These are phyloP conservation scores for Trifolium fragiferum DNA, from an alignment of 306 rosid species.

Conservation along the genomic window DNA sequence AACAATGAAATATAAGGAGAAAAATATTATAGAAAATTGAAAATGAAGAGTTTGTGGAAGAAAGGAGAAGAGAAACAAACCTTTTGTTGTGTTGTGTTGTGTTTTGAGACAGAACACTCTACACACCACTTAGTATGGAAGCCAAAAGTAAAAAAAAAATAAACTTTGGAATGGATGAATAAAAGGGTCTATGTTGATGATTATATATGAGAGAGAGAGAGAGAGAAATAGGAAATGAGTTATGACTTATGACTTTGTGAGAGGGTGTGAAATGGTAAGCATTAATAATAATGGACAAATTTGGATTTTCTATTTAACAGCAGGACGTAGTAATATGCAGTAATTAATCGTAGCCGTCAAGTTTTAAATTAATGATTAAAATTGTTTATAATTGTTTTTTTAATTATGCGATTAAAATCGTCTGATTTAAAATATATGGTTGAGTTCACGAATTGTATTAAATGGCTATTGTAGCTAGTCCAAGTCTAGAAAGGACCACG, in stretches of 20 bases:
- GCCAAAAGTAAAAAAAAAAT: background rate
- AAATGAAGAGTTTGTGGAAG: too few species aligned
- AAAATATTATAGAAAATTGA: too few species aligned
- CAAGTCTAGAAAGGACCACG: slow-evolving; percentile 19
- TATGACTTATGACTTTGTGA: background rate
- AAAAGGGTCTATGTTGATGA: slow-evolving; percentile 1
- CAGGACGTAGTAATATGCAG: too few species aligned
- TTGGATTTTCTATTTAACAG: too few species aligned
- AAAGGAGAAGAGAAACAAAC: slow-evolving; percentile 17
- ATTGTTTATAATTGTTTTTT: too few species aligned
- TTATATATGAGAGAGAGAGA: background rate
- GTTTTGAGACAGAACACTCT: background rate
- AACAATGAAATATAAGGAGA: background rate
- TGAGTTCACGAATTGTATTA: too few species aligned
- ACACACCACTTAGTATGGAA: background rate
- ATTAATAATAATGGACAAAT: background rate
- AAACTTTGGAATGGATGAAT: background rate
- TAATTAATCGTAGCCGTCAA: too few species aligned
- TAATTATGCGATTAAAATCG: too few species aligned
- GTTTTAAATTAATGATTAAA: too few species aligned
- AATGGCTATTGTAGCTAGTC: too few species aligned
- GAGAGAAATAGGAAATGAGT: too few species aligned
- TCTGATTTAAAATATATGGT: too few species aligned
- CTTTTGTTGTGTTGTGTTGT: slow-evolving; percentile 9
- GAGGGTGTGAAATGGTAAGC: slow-evolving; percentile 11